Base-by-base conservation (phyloP, 805 yeast genomes). In the Pichia ethanolica region DNA sequence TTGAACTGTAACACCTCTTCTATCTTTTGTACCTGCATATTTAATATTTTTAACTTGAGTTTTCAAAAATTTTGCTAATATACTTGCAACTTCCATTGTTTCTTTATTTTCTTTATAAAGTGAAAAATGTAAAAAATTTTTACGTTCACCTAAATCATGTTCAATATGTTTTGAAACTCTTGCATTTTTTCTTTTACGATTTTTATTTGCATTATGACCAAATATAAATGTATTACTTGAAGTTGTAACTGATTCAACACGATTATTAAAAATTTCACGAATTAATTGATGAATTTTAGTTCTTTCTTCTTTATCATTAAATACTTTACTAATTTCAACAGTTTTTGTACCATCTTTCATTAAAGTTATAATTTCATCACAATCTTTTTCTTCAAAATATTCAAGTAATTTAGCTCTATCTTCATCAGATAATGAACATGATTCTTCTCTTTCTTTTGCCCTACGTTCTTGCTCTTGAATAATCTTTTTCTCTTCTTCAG, bases 1-100 rank as follows among this genome's bases (percentile, higher is more conserved):
- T 67, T 93, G 99, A 46, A 89, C 89, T 5, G 99, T 93, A 27
- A 88, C 90, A 44, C 95, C 99, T 64, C 99, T 80, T 58, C 98
- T 78, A 65, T 93, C 99, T 61, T 93, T 93, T 3, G 99, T 95
- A 26, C 99, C 99, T 0, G 97, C 95, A 65, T 82, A 89, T 46
- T 87, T 75, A 35, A 93, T 74, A 39, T 72, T 63, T 54, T 82
- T 84, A 5, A 83, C 71, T n/a, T 90, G 91, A 25, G 86, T 69
- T 53, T 89, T 78, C 55, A 93, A 71, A 53, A 87, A 77, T 61
- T 84, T 84, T 44, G 90, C 72, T 44, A 93, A 69, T 30, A 85
- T 67, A 20, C 81, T 76, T 1, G 93, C 93, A 12, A 88, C 93
- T 68, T 93, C 97, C 97, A 93, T 88, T 1, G 99, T 90, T 58